Evolutionary conservation across 2,329 filamentous ascomycete species (phyloP), one percentile per base, ranked within the genome.

Genomic region (Diaporthe humulicola): DNA sequence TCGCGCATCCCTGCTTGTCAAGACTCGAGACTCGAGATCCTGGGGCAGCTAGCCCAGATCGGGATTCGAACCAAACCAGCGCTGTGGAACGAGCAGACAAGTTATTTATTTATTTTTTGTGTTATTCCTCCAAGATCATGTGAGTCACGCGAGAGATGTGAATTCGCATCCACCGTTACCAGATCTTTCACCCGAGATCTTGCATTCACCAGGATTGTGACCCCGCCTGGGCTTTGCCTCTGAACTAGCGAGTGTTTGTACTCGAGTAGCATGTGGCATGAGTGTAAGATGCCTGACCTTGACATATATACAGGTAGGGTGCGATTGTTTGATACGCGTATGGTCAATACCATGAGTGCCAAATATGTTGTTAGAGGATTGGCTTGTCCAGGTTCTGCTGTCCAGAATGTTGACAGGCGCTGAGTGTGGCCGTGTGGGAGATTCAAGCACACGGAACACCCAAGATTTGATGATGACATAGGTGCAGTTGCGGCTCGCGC

Each of bases 1-100:
- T 69, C 64, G 64, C 64, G 64, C 52, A 69, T 40, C 64, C 64
- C 64, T 69, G 64, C 64, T 28, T 40, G 45, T 69, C 4, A 28
- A 54, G n/a, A 42, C 58, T 48, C 25, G 8, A 45, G n/a, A 52
- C 64, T 67, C 33, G 64, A 64, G 60, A 64, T 64, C 60, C 19
- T 64, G 45, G 45, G 45, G 48, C 64, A 30, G 7, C 48, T 69
- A 54, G 33, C 33, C 64, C 48, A 54, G 64, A 69, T 54, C 64
- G 64, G 45, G 48, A 54, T 69, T 33, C 38, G 52, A 50, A 17
- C 45, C 33, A 48, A 45, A 52, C n/a, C n/a, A 54, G 48, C 33
- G 45, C 64, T 19, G n/a, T 54, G 48, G 48, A 52, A 52, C 33
- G 36, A 52, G 15, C 15, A 52, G n/a, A 52, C 10, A 4, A 54